A percentile compares a stretch with the other conserved stretches of the same genome.
Conservation (phyloP, 768 basidiomycete genomes). For the Calocybe indica region DNA sequence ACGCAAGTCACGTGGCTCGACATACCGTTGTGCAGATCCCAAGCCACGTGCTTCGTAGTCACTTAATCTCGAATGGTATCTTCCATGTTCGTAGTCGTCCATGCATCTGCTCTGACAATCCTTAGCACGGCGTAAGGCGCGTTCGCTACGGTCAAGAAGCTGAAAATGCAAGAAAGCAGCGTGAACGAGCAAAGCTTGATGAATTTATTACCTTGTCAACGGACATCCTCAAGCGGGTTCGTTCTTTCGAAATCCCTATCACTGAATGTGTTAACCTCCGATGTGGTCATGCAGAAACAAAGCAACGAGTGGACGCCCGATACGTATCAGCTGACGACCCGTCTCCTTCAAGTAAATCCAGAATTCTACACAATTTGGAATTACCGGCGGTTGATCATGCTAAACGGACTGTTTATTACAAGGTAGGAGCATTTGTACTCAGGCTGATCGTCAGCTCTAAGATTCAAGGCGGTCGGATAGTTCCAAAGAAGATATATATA, state of each 20-base stretch:
- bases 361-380: constrained; percentile 98
- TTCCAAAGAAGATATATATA: constrained; percentile 53
- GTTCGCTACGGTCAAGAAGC: constrained; percentile 51
- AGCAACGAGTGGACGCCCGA: constrained; percentile 60
- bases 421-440: constrained; percentile 36
- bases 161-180: constrained; percentile 58
- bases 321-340: constrained; percentile 74
- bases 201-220: constrained; percentile 67
- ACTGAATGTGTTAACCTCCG: background rate
- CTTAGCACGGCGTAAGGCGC: constrained; percentile 71
- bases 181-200: constrained; percentile 70
- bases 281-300: constrained; percentile 50
- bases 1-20: constrained; percentile 8
- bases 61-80: constrained; percentile 13
- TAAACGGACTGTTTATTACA: constrained; percentile 61
- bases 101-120: constrained; percentile 2
- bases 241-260: constrained; percentile 6
- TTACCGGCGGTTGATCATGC: constrained; percentile 77
- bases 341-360: constrained; percentile 78
- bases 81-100: constrained; percentile 2
- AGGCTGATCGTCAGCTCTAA: background rate
- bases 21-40: background rate
- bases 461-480: constrained; percentile 29
- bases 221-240: constrained; percentile 21
- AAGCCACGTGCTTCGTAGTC: background rate